A percentile compares a stretch with the other conserved stretches of the same genome.
Conservation (phyloP, 768 basidiomycete genomes). For the Xerocomus potaroensis region DNA sequence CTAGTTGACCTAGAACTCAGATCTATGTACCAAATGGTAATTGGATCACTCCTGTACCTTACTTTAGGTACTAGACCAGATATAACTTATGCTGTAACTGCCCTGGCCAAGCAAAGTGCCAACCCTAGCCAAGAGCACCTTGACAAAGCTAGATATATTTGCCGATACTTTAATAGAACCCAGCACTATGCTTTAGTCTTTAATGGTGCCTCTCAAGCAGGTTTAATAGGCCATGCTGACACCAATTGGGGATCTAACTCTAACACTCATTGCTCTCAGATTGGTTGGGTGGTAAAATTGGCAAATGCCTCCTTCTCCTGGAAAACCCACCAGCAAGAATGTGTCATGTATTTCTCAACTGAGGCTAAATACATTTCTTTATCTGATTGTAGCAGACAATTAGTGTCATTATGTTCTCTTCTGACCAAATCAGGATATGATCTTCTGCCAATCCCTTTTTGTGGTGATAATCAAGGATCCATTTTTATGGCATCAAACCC, state of each 20-base stretch:
- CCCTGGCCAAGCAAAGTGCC: conserved; percentile 15
- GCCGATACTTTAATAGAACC: not conserved
- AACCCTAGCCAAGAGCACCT: conserved; percentile 1
- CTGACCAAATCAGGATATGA: conserved; percentile 18
- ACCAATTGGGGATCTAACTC: not conserved
- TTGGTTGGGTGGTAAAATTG: not conserved
- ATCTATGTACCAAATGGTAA: not conserved
- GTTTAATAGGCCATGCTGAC: not conserved
- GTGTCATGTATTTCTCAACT: conserved; percentile 24
- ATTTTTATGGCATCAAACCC: too few species aligned
- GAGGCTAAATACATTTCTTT: conserved; percentile 46
- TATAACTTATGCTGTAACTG: conserved; percentile 28
- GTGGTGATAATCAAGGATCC: conserved; percentile 6
- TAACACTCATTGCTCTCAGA: not conserved
- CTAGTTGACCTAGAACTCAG: not conserved
- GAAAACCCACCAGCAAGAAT: not conserved
- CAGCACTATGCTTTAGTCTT: not conserved
- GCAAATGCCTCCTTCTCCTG: not conserved
- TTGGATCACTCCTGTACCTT: conserved; percentile 29
- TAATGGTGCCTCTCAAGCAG: not conserved
- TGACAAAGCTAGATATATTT: not conserved
- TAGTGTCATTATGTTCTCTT: conserved; percentile 24
- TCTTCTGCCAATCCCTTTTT: conserved; percentile 2
- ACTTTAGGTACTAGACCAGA: conserved; percentile 28
- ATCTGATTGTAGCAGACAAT: conserved; percentile 25